Evolutionary conservation across 192 early-diverging fungal genomes (phyloP).

Genomic region (Lobosporangium transversale): DNA sequence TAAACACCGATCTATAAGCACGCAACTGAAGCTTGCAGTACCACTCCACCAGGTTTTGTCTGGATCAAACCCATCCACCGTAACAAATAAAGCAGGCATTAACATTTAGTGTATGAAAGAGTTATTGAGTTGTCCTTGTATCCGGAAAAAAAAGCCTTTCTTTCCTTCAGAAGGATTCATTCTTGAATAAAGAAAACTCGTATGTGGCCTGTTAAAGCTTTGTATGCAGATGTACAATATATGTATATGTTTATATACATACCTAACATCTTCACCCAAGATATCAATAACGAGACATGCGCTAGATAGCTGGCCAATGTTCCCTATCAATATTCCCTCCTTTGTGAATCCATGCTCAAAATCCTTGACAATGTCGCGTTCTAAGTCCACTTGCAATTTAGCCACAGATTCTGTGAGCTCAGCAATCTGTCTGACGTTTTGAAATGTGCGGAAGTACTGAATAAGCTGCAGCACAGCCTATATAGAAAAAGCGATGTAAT

Average conservation of each 20-base stretch:
- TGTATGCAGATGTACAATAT: no score
- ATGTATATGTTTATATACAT: no score
- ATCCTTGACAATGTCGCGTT: slow-evolving; percentile 67
- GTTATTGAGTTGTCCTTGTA: no score
- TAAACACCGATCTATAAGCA: slow-evolving; percentile 85
- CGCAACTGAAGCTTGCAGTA: slow-evolving; percentile 87
- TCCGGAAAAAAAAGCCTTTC: no score
- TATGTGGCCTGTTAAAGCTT: background rate
- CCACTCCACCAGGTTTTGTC: slow-evolving; percentile 69
- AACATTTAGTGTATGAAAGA: no score
- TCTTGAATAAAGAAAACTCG: no score
- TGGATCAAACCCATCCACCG: no score
- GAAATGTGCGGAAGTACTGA: slow-evolving; percentile 78
- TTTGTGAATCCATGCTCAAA: slow-evolving; percentile 76
- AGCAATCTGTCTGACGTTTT: slow-evolving; percentile 80
- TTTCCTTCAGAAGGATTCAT: no score
- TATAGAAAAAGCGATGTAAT: background rate
- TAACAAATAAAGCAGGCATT: no score
- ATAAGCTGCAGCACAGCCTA: slow-evolving; percentile 82
- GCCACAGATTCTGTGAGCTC: slow-evolving; percentile 70
- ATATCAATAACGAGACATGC: slow-evolving; percentile 84
- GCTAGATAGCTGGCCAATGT: slow-evolving; percentile 67
- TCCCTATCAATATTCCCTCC: slow-evolving; percentile 67
- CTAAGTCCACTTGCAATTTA: slow-evolving; percentile 41
- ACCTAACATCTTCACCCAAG: slow-evolving; percentile 72